Evolutionary conservation across 495 filamentous ascomycete species (phyloP).

Genomic region (Podospora pseudocomata): DNA sequence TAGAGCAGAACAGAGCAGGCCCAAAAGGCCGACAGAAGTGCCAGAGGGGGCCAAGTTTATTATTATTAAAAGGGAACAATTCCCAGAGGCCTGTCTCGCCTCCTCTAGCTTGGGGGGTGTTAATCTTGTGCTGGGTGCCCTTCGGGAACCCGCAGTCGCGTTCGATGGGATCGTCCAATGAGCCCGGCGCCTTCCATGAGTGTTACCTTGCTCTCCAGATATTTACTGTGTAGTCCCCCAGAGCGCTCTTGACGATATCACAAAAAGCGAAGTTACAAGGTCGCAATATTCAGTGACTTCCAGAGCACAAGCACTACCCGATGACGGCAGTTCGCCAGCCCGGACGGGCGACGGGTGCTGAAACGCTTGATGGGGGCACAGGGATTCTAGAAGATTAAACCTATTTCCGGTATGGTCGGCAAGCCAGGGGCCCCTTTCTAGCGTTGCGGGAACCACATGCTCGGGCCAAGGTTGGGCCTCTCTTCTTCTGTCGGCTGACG

Average conservation of each 20-base stretch:
- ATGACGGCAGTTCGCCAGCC: slow-evolving; percentile 4
- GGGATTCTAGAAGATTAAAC: slow-evolving; percentile 19
- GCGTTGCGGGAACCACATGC: slow-evolving; percentile 11
- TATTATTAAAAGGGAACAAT: background rate
- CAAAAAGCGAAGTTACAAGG: slow-evolving; percentile 13
- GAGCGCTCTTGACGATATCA: background rate
- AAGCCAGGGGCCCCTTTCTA: slow-evolving; percentile 14
- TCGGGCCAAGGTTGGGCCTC: slow-evolving; percentile 8
- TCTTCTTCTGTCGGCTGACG: background rate
- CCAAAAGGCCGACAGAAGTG: background rate
- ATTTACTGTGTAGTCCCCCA: background rate
- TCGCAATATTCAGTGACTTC: slow-evolving; percentile 3
- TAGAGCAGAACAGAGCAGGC: background rate
- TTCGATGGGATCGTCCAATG: slow-evolving; percentile 10
- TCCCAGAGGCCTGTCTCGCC: slow-evolving; percentile 7
- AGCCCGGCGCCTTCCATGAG: background rate
- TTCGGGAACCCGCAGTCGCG: background rate
- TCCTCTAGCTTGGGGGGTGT: background rate
- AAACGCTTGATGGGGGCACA: slow-evolving; percentile 7
- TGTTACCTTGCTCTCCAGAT: background rate
- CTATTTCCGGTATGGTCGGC: slow-evolving; percentile 19
- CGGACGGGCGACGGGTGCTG: slow-evolving; percentile 2
- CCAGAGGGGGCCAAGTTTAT: background rate
- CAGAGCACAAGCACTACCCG: background rate
- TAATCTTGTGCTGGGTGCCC: background rate